Base-by-base conservation (phyloP, 176 grass and related monocot species). In the Tillandsia fasciculata region DNA sequence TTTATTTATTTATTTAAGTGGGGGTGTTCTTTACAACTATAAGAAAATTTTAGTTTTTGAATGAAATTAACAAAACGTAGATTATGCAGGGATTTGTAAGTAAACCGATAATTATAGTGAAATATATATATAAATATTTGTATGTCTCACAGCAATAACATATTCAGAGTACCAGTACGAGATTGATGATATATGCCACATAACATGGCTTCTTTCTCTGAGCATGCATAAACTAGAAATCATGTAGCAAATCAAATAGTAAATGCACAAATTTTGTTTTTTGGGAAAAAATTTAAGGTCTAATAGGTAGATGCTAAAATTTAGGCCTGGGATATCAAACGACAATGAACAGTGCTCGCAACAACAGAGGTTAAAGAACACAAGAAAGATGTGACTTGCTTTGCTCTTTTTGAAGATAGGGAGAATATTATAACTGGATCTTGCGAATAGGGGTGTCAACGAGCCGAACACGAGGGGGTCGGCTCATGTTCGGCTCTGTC, bases 251-350 rank as follows among this genome's bases (percentile, higher is more conserved):
- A 42, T 42, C 33, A 42, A 42, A 42, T 42, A 42, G 33, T 6
- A 42, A 42, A 42, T 42, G 33, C 29, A 33, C 29, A 33, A 0
- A 4, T 5, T 33, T 33, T 33, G 6, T 6, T 42, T 6, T 8
- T 4, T 6, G 3, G 0, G 33, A 1, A 0, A 0, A 6, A 23
- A 23, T 20, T 18, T 0, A 61, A 7, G 15, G 15, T 61, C 22
- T 61, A 20, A 61, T 61, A 15, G 6, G 7, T 20, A 22, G 17
- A 61, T 9, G 26, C 47, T 26, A 48, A 49, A 48, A 54, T 42
- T 69, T 74, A 99, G 94, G 89, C 90, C 72, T 99, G 89, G 94
- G 89, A 99, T 67, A 99, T 99, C 70, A 93, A 81, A 76, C 84
- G 87, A 24, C 82, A 90, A 79, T 90, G 84, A 73, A 75, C 87